Evolutionary conservation across 257 asterid genomes (phyloP), one percentile per base, ranked within the genome.

Genomic region (Plantago elongata): DNA sequence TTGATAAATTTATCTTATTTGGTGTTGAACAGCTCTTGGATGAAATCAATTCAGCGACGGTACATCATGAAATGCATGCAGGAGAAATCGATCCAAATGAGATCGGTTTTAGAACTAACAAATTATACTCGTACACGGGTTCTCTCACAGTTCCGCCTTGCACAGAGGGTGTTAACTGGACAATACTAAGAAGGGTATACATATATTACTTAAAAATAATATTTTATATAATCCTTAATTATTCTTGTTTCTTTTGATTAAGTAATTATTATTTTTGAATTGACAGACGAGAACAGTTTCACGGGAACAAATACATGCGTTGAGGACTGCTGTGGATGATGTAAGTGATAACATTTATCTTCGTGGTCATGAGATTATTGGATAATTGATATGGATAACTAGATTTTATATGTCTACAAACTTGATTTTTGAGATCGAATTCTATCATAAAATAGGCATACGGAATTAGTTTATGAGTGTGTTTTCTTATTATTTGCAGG

Each of bases 121-220:
- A 72, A 45, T 87, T 85, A 47, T 82, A 74, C 74, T 74, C 95
- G 75, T 88, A 85, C 45, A 49, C 71, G 5, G 98, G 96, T 29
- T 90, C 98, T 44, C 91, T 90, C 45, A 85, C 98, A 1, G 66
- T 73, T 65, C 98, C 98, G 5, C 98, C 98, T 1, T 88, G 98
- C 79, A 73, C 89, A 13, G 91, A 88, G 69, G 96, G 96, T 27
- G 80, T 90, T 15, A 17, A 76, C 48, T 90, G 98, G 98, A 83
- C 80, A 7, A 54, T 90, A 37, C 49, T 81, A 30, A 75, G 70
- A 62, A 77, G 81, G 90, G 97, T 77, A 34, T 22, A 22, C 2
- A 22, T 22, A 22, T 22, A 22, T 2, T 22, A 22, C 27, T 34
- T 34, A 34, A 34, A 17, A 14, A n/a, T 1, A 17, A 15, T 6